Conservation (phyloP, 208 protist species). For the Acanthamoeba rhysodes region DNA sequence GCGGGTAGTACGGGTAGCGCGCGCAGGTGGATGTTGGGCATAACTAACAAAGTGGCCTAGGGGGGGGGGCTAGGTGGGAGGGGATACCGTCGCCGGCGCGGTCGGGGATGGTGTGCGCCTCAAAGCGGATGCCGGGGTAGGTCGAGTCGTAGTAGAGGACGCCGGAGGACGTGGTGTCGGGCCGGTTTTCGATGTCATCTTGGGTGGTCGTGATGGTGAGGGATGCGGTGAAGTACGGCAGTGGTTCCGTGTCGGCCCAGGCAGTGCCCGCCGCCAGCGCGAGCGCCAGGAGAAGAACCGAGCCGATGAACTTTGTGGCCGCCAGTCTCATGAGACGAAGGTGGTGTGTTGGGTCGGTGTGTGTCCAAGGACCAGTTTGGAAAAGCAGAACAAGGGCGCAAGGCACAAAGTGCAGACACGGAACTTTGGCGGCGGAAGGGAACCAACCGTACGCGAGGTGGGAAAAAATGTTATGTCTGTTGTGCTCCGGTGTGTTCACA, state of each 20-base stretch:
- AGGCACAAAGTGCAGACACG: too few species aligned
- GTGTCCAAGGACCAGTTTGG: too few species aligned
- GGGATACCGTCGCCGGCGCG: not conserved
- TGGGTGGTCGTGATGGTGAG: not conserved
- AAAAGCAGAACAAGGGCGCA: too few species aligned
- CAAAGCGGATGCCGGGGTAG: not conserved
- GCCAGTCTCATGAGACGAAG: too few species aligned
- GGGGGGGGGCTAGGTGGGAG: too few species aligned
- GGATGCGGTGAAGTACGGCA: not conserved
- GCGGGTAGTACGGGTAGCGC: not conserved
- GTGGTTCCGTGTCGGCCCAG: not conserved
- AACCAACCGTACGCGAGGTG: too few species aligned
- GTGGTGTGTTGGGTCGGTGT: too few species aligned
- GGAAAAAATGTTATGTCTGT: too few species aligned
- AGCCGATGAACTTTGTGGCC: not conserved
- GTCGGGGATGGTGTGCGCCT: conserved; percentile 5
- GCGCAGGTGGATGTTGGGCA: too few species aligned
- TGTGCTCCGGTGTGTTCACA: too few species aligned
- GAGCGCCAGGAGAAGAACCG: not conserved
- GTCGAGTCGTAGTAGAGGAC: not conserved
- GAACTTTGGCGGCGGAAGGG: too few species aligned
- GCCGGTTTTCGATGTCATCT: not conserved
- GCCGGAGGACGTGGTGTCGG: not conserved
- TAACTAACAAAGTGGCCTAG: too few species aligned
- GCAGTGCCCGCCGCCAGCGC: not conserved